phyloP scores from a whole-genome alignment of 305 asterid species.

The Fraxinus sp. region DNA sequence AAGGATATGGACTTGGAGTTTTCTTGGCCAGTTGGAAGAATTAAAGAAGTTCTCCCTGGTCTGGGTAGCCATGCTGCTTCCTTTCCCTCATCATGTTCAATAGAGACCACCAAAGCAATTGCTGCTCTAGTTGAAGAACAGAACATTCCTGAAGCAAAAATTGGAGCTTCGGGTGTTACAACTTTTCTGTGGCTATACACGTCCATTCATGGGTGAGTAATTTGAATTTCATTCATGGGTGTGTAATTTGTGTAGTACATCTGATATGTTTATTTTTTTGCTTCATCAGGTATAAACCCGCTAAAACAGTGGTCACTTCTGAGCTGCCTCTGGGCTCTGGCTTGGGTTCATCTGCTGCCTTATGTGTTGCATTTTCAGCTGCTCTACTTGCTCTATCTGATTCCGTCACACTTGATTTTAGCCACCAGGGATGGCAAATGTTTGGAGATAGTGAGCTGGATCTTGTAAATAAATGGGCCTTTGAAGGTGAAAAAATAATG shows the following conservation, averaged over 20 bases:
- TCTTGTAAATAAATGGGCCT: constrained; percentile 91
- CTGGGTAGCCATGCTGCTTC: constrained; percentile 44
- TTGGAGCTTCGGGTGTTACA: constrained; percentile 70
- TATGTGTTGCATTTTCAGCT: constrained; percentile 84
- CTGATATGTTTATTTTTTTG: constrained; percentile 28
- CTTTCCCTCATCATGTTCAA: constrained; percentile 70
- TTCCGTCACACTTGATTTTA: constrained; percentile 57
- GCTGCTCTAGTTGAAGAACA: constrained; percentile 72
- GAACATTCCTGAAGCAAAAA: constrained; percentile 61
- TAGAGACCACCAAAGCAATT: constrained; percentile 65
- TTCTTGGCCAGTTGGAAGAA: constrained; percentile 80
- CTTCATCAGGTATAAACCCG: constrained; percentile 71
- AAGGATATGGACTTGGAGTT: constrained; percentile 80
- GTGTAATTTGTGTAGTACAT: constrained; percentile 5
- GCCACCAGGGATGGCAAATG: constrained; percentile 86
- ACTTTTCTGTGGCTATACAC: constrained; percentile 91
- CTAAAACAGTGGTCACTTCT: constrained; percentile 68
- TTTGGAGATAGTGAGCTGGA: constrained; percentile 71
- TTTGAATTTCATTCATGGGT: constrained; percentile 4
- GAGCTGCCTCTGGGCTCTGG: constrained; percentile 97
- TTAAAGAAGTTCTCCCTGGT: constrained; percentile 70
- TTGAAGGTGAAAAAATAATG: constrained; percentile 90
- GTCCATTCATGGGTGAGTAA: constrained; percentile 73
- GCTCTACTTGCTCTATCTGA: constrained; percentile 80
- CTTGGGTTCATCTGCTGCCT: constrained; percentile 96